Evolutionary conservation across 1,284 basidiomycete species (phyloP).

Genomic region (Sporisorium scitamineum): DNA sequence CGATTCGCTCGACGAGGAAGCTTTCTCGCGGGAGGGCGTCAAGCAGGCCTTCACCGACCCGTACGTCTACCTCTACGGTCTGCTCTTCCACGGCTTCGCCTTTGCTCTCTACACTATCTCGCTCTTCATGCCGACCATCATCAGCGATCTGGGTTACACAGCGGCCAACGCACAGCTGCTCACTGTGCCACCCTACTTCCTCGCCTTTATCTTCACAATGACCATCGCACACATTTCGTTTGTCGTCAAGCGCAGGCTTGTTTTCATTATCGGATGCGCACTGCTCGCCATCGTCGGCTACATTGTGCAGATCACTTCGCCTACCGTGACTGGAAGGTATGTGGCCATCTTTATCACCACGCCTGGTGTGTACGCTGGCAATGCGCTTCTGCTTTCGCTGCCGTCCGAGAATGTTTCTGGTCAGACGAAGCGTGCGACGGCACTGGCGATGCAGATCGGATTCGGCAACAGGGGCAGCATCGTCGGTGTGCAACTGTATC

Average conservation of each 20-base stretch:
- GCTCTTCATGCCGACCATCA: constrained; percentile 72
- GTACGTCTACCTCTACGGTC: constrained; percentile 76
- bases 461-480: constrained; percentile 78
- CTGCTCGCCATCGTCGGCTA: constrained; percentile 76
- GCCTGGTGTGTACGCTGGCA: constrained; percentile 76
- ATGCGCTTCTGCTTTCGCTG: constrained; percentile 73
- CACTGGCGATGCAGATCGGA: constrained; percentile 77
- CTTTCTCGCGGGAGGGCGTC: constrained; percentile 68
- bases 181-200: constrained; percentile 75
- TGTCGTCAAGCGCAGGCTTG: constrained; percentile 65
- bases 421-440: constrained; percentile 78
- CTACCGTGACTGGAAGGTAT: constrained; percentile 75
- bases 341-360: constrained; percentile 76
- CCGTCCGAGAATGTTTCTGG: constrained; percentile 79
- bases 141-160: constrained; percentile 74
- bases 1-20: constrained; percentile 72
- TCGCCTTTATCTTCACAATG: constrained; percentile 70
- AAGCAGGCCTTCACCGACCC: constrained; percentile 74
- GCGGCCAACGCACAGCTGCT: constrained; percentile 77
- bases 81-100: constrained; percentile 78
- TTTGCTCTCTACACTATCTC: constrained; percentile 62
- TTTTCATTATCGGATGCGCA: constrained; percentile 75
- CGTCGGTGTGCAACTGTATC: constrained; percentile 73
- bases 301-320: constrained; percentile 75
- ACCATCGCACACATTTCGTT: constrained; percentile 73